phyloP scores from a whole-genome alignment of 1,284 basidiomycete genomes.

The Inonotus hispidus region DNA sequence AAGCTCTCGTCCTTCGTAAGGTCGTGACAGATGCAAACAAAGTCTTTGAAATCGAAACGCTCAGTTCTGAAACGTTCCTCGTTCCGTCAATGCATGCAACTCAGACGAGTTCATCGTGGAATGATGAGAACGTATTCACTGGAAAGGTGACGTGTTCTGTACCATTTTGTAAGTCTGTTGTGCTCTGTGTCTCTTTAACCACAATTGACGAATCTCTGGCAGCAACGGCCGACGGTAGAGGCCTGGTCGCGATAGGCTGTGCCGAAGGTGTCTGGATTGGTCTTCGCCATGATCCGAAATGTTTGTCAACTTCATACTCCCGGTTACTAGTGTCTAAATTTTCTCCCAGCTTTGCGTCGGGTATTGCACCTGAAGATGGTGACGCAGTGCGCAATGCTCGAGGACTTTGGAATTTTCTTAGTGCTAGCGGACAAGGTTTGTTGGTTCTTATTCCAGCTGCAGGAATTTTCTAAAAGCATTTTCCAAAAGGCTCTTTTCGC shows the following conservation, averaged over 20 bases:
- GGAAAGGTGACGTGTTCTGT: slow-evolving; percentile 92
- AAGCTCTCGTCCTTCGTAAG: slow-evolving; percentile 79
- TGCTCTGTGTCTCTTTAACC: neutral
- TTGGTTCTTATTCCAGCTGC: neutral
- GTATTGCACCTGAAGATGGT: slow-evolving; percentile 89
- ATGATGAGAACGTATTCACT: slow-evolving; percentile 69
- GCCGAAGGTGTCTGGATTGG: slow-evolving; percentile 98
- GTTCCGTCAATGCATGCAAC: slow-evolving; percentile 54
- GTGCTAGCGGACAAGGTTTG: slow-evolving; percentile 87
- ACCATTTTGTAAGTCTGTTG: slow-evolving; percentile 70
- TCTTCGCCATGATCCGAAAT: slow-evolving; percentile 80
- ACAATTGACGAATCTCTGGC: slow-evolving; percentile 16
- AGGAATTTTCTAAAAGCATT: neutral
- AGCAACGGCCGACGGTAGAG: slow-evolving; percentile 80
- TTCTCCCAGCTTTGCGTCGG: slow-evolving; percentile 66
- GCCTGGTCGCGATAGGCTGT: slow-evolving; percentile 88
- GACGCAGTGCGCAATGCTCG: slow-evolving; percentile 90
- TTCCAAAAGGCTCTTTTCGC: slow-evolving; percentile 61
- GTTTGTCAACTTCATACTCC: slow-evolving; percentile 36
- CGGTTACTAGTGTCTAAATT: slow-evolving; percentile 10
- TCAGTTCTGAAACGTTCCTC: slow-evolving; percentile 82
- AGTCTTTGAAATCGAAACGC: slow-evolving; percentile 84
- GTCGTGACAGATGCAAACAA: slow-evolving; percentile 90
- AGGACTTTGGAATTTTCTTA: slow-evolving; percentile 93
- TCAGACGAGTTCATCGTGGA: slow-evolving; percentile 50